Conservation (phyloP, 352 stramenopile genomes). For the Globisporangium cystogenes region DNA sequence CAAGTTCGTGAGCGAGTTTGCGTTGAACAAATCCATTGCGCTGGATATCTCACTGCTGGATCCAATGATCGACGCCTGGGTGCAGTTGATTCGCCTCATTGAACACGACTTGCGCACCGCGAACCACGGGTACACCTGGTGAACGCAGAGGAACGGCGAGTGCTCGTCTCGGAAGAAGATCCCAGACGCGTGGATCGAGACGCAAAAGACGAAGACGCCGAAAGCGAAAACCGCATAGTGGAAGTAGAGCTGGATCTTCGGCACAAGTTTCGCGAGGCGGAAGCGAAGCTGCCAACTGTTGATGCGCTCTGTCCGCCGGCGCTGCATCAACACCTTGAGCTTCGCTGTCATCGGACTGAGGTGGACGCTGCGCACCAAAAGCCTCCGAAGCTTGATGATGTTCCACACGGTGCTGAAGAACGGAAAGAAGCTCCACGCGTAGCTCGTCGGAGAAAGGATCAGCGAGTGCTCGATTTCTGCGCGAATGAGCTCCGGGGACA, state of each 20-base stretch:
- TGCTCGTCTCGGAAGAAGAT: not conserved
- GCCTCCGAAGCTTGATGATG: conserved; percentile 5
- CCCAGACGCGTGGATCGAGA: conserved; percentile 5
- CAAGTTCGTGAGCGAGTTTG: conserved; percentile 4
- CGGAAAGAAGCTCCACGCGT: conserved; percentile 8
- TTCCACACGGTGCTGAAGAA: conserved; percentile 9
- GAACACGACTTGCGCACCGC: conserved; percentile 7
- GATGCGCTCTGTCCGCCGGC: not conserved
- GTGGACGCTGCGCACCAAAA: not conserved
- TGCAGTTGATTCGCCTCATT: conserved; percentile 9
- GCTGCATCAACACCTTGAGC: not conserved
- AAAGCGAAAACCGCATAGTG: conserved; percentile 1
- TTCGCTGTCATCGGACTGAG: not conserved
- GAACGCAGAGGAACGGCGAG: conserved; percentile 2
- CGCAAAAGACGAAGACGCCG: conserved; percentile 1
- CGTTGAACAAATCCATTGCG: conserved; percentile 6
- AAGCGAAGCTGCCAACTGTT: conserved; percentile 4
- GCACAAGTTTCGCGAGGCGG: not conserved
- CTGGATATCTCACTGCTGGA: conserved; percentile 1
- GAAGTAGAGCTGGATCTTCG: conserved; percentile 5
- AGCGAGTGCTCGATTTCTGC: conserved; percentile 10
- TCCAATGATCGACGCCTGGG: conserved; percentile 6
- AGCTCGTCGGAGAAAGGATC: conserved; percentile 3
- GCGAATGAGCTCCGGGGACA: conserved; percentile 4
- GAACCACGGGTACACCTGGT: conserved; percentile 10